Evolutionary conservation across 2,329 filamentous ascomycete genomes (phyloP), one percentile per base, ranked within the genome.

Genomic region (Talaromyces rugulosus): DNA sequence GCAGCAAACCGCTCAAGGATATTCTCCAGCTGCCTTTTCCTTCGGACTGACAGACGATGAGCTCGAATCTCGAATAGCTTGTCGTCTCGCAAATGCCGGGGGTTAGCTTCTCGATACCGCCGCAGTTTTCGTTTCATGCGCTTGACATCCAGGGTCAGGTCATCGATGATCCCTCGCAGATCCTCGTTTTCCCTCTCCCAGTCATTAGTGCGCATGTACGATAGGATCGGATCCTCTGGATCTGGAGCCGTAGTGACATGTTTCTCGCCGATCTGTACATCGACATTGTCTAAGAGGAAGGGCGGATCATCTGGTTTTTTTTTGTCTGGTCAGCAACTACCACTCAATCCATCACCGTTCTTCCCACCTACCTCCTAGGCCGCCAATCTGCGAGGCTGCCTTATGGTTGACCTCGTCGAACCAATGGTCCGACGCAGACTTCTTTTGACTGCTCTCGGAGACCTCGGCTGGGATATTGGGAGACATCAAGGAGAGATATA

Each of bases 61-160:
- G 93, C 84, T 67, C 90, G 89, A 64, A 96, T 86, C 72, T 96
- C 92, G 67, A 96, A 94, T 0, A 96, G 75, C 70, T 90, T 92
- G 33, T 96, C 90, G 7, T 28, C 30, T 54, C 88, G 86, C 36
- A 87, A 84, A 56, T 93, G 76, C 65, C 88, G 84, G 50, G 87
- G 82, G 18, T 87, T 85, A 1, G 88, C 86, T 65, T 86, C 87
- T 72, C 90, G 89, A 64, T 90, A 90, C 59, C 85, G 87, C 68
- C 85, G 89, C 60, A 96, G 70, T 68, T 87, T 86, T 66, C 89
- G 87, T 76, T 88, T 92, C 64, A 96, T 74, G 58, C 86, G 88
- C 72, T 91, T 90, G 71, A 95, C 96, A 71, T 92, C 89, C 30
- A 96, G 80, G 0, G 91, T 96, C 62, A 96, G 75, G 71, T 96